These are phyloP conservation scores for Pyrenophora teres DNA, from an alignment of 2,329 filamentous ascomycete species.

Conservation along the genomic window DNA sequence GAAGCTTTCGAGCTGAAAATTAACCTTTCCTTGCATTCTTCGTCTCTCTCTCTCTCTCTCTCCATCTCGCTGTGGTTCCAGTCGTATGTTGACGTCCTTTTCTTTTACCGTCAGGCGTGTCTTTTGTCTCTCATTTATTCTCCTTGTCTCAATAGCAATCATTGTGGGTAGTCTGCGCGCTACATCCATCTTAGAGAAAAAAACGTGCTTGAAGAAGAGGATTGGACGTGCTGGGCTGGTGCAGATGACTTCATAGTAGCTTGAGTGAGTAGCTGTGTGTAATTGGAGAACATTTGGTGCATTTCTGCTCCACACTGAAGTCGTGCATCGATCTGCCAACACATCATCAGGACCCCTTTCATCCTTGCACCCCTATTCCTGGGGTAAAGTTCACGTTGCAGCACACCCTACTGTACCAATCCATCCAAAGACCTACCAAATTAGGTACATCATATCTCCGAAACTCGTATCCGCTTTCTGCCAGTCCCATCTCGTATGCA, in stretches of 20 bases:
- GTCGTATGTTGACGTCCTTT: slow-evolving; percentile 29
- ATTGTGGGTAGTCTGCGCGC: slow-evolving; percentile 13
- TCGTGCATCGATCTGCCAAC: not conserved
- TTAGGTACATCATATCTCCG: slow-evolving; percentile 9
- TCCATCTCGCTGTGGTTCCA: slow-evolving; percentile 27
- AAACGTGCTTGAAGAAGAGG: slow-evolving; percentile 3
- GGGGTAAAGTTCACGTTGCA: too few species aligned
- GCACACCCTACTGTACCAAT: not conserved
- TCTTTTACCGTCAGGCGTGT: slow-evolving; percentile 28
- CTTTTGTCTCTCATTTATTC: slow-evolving; percentile 21
- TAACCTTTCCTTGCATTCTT: slow-evolving; percentile 35
- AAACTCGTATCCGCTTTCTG: slow-evolving; percentile 4
- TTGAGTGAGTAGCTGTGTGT: slow-evolving; percentile 30
- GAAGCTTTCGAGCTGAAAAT: slow-evolving; percentile 28
- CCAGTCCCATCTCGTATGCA: slow-evolving; percentile 1
- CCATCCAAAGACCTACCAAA: slow-evolving; percentile 13
- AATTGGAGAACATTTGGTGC: slow-evolving; percentile 36
- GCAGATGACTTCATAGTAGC: slow-evolving; percentile 32
- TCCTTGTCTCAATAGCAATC: slow-evolving; percentile 29
- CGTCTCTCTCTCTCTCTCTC: slow-evolving; percentile 35
- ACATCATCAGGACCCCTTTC: not conserved
- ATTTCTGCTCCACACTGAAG: slow-evolving; percentile 1
- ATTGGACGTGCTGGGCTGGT: slow-evolving; percentile 33
- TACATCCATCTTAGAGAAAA: slow-evolving; percentile 27
- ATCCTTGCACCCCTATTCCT: too few species aligned